These are phyloP conservation scores for Leptomonas pyrrhocoris DNA, from an alignment of 208 protist genomes.

Conservation along the genomic window DNA sequence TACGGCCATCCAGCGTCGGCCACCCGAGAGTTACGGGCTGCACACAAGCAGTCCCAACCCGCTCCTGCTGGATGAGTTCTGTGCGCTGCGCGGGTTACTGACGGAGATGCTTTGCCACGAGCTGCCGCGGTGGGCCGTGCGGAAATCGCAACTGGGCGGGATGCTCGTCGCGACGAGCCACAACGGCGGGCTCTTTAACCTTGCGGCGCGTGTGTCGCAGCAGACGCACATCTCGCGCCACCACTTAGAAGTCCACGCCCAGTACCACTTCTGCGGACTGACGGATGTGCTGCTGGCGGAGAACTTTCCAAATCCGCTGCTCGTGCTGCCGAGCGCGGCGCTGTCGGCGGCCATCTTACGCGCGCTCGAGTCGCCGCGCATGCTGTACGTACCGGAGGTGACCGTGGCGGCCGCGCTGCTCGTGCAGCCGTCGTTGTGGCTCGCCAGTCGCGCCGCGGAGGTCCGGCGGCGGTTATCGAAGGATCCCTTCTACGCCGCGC, in stretches of 20 bases:
- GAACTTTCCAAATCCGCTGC: constrained; percentile 67
- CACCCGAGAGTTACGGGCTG: constrained; percentile 25
- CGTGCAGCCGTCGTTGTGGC: constrained; percentile 70
- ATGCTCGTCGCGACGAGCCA: constrained; percentile 67
- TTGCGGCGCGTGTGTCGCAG: constrained; percentile 80
- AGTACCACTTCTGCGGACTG: constrained; percentile 80
- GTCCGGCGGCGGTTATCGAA: constrained; percentile 16
- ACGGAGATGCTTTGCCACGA: constrained; percentile 30
- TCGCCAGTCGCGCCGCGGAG: constrained; percentile 26
- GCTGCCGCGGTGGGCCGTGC: constrained; percentile 65
- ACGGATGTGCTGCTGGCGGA: constrained; percentile 79
- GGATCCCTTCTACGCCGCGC: constrained; percentile 14
- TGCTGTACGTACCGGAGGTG: constrained; percentile 78
- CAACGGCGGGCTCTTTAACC: constrained; percentile 80
- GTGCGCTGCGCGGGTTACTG: constrained; percentile 42
- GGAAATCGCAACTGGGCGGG: constrained; percentile 64
- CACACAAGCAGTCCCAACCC: constrained; percentile 77
- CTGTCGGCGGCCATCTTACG: constrained; percentile 62
- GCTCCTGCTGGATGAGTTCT: constrained; percentile 65
- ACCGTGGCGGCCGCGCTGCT: constrained; percentile 62
- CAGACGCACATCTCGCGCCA: constrained; percentile 59
- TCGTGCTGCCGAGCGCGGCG: constrained; percentile 69
- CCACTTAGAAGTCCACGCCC: constrained; percentile 71
- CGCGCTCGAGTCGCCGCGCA: constrained; percentile 60
- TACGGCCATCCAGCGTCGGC: constrained; percentile 59